Conservation (phyloP, 83 land plant species). For the Picea engelmannii region DNA sequence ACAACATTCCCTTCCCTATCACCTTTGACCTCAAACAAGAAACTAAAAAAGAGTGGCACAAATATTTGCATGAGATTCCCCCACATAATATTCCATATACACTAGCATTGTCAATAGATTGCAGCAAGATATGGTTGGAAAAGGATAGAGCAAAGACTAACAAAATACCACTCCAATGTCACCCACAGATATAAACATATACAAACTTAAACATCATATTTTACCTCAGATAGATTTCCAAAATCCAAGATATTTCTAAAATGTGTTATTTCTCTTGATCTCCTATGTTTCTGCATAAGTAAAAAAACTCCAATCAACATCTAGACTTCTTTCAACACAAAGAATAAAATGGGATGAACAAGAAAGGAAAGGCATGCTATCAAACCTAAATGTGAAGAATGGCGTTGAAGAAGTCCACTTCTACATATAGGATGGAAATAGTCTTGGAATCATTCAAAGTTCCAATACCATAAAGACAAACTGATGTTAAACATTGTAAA, state of each 20-base stretch:
- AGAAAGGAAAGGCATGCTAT: neutral
- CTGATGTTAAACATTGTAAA: constrained; percentile 70
- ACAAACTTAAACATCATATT: neutral
- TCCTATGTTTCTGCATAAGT: constrained; percentile 66
- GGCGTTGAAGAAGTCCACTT: too few relatives aligned
- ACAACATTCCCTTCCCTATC: too few relatives aligned
- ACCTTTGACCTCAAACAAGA: too few relatives aligned
- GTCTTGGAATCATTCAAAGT: constrained; percentile 30
- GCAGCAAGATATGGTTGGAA: neutral
- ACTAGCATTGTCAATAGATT: too few relatives aligned
- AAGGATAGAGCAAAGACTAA: neutral
- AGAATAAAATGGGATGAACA: neutral
- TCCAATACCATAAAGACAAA: constrained; percentile 44
- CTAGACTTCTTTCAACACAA: neutral
- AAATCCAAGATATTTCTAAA: too few relatives aligned
- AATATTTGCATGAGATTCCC: constrained; percentile 53
- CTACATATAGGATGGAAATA: too few relatives aligned
- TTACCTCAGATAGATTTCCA: constrained; percentile 59
- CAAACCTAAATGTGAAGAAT: constrained; percentile 71
- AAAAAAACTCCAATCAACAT: neutral
- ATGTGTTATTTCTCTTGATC: constrained; percentile 59
- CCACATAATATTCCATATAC: too few relatives aligned
- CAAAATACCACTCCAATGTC: neutral
- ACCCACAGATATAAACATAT: neutral
- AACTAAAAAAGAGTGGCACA: constrained; percentile 43